These are phyloP conservation scores for Bipolaris gigantea DNA, from an alignment of 2,329 filamentous ascomycete genomes.

Conservation along the genomic window DNA sequence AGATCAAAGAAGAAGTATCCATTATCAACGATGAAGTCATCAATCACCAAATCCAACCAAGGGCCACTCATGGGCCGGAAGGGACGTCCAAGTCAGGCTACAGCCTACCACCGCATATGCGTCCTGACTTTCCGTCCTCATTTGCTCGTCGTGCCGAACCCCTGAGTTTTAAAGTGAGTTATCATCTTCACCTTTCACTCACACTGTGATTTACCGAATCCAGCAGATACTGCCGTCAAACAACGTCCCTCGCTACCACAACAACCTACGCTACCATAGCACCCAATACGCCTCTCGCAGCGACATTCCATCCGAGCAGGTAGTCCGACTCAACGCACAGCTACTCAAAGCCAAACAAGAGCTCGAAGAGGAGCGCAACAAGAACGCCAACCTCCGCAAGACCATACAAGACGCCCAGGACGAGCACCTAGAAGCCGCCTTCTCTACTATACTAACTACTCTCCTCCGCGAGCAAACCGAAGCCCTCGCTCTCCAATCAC, in stretches of 20 bases:
- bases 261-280: constrained; percentile 3
- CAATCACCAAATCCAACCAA: background rate
- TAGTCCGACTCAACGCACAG: constrained; percentile 12
- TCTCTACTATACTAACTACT: constrained; percentile 11
- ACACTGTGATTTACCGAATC: background rate
- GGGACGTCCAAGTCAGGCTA: background rate
- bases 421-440: constrained; percentile 8
- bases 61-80: background rate
- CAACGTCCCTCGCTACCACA: background rate
- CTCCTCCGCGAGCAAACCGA: constrained; percentile 22
- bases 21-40: background rate
- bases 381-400: constrained; percentile 9
- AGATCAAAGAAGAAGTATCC: background rate
- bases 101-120: constrained; percentile 19
- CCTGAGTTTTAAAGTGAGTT: constrained; percentile 2
- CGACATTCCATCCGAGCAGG: constrained; percentile 11
- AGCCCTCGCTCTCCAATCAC: constrained; percentile 11
- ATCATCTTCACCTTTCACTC: background rate
- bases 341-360: constrained; percentile 20
- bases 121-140: background rate
- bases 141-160: background rate
- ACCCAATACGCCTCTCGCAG: background rate
- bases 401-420: constrained; percentile 13
- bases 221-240: background rate
- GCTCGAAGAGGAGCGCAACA: constrained; percentile 19